Percentiles rank a stretch among this genome's conserved stretches.
Evolutionary conservation across 805 yeast species (phyloP).

Genomic region (Saturnispora bothae): DNA sequence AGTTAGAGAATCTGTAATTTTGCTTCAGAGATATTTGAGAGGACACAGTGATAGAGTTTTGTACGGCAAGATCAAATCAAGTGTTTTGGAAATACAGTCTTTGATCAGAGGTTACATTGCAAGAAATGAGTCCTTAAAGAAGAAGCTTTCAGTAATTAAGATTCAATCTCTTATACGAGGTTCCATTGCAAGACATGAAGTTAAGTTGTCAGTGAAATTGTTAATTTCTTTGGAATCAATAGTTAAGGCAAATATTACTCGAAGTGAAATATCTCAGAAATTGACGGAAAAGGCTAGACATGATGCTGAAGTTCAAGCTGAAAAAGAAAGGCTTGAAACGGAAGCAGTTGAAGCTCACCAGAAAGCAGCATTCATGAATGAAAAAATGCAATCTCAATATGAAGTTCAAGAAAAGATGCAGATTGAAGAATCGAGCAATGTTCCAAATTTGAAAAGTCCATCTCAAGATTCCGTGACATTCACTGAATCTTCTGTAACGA

Average conservation of each 20-base stretch:
- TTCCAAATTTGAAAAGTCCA: too few species aligned
- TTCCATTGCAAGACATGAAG: constrained; percentile 32
- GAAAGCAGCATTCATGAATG: background rate
- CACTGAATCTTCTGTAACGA: background rate
- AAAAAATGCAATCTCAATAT: too few species aligned
- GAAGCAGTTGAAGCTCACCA: background rate
- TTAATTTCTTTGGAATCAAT: constrained; percentile 34
- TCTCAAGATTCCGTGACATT: too few species aligned
- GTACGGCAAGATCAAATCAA: constrained; percentile 42
- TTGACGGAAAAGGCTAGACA: constrained; percentile 74
- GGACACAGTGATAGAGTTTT: constrained; percentile 49
- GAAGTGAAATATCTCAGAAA: constrained; percentile 43
- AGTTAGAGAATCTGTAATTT: constrained; percentile 64
- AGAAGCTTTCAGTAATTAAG: constrained; percentile 14
- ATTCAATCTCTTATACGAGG: constrained; percentile 46
- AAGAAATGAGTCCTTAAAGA: constrained; percentile 42
- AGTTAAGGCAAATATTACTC: constrained; percentile 39
- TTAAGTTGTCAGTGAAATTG: constrained; percentile 25
- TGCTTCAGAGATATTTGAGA: constrained; percentile 76
- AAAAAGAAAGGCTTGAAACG: constrained; percentile 24
- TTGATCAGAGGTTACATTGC: constrained; percentile 48
- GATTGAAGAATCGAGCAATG: too few species aligned
- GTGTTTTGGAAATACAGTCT: constrained; percentile 51
- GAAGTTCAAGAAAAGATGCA: too few species aligned
- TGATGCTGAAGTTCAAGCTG: constrained; percentile 81